Evolutionary conservation across 768 basidiomycete species (phyloP).

Genomic region (Tricholoma sp.): DNA sequence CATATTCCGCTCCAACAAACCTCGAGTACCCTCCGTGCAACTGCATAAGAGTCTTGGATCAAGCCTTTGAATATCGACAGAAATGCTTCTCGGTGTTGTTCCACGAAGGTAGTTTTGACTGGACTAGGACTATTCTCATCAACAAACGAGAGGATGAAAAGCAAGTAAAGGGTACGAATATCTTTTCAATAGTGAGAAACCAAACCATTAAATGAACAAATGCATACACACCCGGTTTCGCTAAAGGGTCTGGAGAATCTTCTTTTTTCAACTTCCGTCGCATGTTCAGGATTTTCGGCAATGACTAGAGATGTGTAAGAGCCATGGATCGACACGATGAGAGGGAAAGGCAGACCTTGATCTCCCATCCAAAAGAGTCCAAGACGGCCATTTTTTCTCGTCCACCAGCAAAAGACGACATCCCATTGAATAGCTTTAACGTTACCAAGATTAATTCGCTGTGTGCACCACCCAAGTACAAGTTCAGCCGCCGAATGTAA

Average conservation of each 20-base stretch:
- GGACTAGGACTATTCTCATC: slow-evolving; percentile 39
- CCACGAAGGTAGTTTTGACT: slow-evolving; percentile 61
- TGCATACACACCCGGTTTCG: slow-evolving; percentile 54
- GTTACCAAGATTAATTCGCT: slow-evolving; percentile 64
- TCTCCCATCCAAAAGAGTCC: slow-evolving; percentile 75
- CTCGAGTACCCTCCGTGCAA: slow-evolving; percentile 65
- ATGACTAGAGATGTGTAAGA: slow-evolving; percentile 35
- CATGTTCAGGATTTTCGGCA: slow-evolving; percentile 67
- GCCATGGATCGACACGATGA: background rate
- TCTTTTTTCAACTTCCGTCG: slow-evolving; percentile 51
- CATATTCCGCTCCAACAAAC: slow-evolving; percentile 73
- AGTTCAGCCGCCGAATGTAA: slow-evolving; percentile 53
- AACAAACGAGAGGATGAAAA: slow-evolving; percentile 72
- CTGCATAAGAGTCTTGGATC: slow-evolving; percentile 54
- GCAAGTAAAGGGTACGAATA: slow-evolving; percentile 71
- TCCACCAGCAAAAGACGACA: slow-evolving; percentile 63
- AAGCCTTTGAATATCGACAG: slow-evolving; percentile 71
- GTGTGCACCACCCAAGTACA: slow-evolving; percentile 56
- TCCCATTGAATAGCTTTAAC: slow-evolving; percentile 55
- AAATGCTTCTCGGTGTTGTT: slow-evolving; percentile 64
- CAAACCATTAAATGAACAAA: background rate
- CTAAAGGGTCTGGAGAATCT: slow-evolving; percentile 34
- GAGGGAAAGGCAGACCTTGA: slow-evolving; percentile 44
- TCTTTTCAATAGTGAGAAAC: slow-evolving; percentile 37
- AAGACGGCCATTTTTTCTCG: slow-evolving; percentile 55